Percentiles rank a stretch among this genome's conserved stretches.
Evolutionary conservation across 768 basidiomycete species (phyloP).

Genomic region (Thelephora aurantiotincta): DNA sequence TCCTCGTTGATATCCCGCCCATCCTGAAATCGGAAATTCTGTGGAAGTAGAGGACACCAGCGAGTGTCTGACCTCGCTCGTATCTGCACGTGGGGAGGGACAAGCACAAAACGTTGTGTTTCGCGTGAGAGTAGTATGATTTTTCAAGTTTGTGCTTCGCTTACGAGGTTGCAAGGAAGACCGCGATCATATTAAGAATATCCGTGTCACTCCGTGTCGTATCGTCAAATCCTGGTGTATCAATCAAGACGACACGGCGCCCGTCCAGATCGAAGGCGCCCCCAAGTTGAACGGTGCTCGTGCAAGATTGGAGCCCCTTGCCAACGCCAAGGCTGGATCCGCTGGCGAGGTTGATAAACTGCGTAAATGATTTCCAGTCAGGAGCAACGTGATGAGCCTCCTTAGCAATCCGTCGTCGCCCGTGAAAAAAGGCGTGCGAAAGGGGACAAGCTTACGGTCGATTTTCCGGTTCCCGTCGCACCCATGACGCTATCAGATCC

Average conservation of each 20-base stretch:
- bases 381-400: too few species aligned
- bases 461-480: constrained; percentile 9
- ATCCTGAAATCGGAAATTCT: constrained; percentile 15
- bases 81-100: constrained; percentile 7
- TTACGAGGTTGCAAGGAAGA: constrained; percentile 9
- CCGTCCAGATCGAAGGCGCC: constrained; percentile 29
- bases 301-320: constrained; percentile 7
- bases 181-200: constrained; percentile 7
- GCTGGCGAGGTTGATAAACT: constrained; percentile 12
- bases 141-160: constrained; percentile 7
- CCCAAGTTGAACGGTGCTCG: too few species aligned
- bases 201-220: constrained; percentile 17
- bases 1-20: constrained; percentile 10
- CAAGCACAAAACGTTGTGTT: constrained; percentile 10
- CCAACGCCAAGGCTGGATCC: constrained; percentile 6
- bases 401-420: too few species aligned
- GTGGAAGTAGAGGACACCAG: constrained; percentile 17
- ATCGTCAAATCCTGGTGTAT: constrained; percentile 52
- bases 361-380: too few species aligned
- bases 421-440: too few species aligned
- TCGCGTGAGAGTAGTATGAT: constrained; percentile 4
- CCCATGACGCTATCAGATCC: constrained; percentile 11
- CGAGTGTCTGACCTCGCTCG: constrained; percentile 7
- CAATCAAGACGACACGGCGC: constrained; percentile 29
- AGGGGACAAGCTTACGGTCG: constrained; percentile 4